phyloP scores from a whole-genome alignment of 1,284 basidiomycete species.

The Agroathelia rolfsii region DNA sequence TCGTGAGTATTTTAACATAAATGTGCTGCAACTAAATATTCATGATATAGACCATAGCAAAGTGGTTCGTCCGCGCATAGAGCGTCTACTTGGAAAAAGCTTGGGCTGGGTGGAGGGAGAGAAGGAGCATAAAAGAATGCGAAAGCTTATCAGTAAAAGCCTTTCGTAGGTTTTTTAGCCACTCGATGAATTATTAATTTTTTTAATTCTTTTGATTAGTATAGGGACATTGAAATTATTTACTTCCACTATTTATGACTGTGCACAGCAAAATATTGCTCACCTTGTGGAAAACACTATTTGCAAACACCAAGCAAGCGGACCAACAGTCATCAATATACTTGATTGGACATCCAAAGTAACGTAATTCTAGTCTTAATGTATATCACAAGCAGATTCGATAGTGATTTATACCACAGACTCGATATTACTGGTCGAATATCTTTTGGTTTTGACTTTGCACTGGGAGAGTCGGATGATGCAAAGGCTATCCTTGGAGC shows the following conservation, averaged over 20 bases:
- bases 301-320: not conserved
- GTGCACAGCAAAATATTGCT: slow-evolving; percentile 1
- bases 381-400: not conserved
- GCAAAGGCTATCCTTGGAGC: slow-evolving; percentile 13
- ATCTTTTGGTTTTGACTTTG: slow-evolving; percentile 18
- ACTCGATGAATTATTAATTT: slow-evolving; percentile 1
- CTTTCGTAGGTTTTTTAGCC: slow-evolving; percentile 14
- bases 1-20: too few relatives aligned
- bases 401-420: slow-evolving; percentile 2
- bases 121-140: slow-evolving; percentile 20
- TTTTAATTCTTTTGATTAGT: not conserved
- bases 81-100: slow-evolving; percentile 20
- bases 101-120: slow-evolving; percentile 24
- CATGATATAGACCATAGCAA: slow-evolving; percentile 18
- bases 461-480: slow-evolving; percentile 14
- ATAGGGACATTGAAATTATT: not conserved
- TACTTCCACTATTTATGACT: not conserved
- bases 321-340: slow-evolving; percentile 11
- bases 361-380: slow-evolving; percentile 10
- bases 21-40: too few relatives aligned
- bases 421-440: slow-evolving; percentile 16
- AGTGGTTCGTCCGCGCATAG: slow-evolving; percentile 21
- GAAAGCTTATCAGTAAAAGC: slow-evolving; percentile 15
- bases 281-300: slow-evolving; percentile 1
- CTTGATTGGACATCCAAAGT: slow-evolving; percentile 13